Evolutionary conservation across 371 early-diverging fungal genomes (phyloP).

Genomic region (Syncephalastrum racemosum): DNA sequence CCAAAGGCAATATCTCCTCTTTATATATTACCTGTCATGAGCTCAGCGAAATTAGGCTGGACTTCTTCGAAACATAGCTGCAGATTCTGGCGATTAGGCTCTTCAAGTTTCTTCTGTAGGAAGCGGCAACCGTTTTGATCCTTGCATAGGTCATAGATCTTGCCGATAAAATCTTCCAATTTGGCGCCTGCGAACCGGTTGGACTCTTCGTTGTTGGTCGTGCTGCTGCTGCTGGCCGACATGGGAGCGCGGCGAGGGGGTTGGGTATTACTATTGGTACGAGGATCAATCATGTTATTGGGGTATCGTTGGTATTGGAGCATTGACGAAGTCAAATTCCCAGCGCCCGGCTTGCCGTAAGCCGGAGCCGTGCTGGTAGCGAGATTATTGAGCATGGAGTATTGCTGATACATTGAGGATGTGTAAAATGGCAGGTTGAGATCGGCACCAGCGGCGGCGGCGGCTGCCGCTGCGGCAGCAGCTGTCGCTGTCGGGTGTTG

Average conservation of each 20-base stretch:
- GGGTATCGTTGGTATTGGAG: neutral
- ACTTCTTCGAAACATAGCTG: constrained; percentile 75
- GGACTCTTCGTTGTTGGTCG: constrained; percentile 29
- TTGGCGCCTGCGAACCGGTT: constrained; percentile 66
- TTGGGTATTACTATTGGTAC: neutral
- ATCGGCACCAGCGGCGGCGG: constrained; percentile 11
- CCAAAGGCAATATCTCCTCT: neutral
- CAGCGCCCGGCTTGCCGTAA: neutral
- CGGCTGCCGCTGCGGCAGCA: constrained; percentile 12
- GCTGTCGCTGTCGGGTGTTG: constrained; percentile 9
- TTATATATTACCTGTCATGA: constrained; percentile 71
- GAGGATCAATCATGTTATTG: constrained; percentile 5
- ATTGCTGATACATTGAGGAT: constrained; percentile 15
- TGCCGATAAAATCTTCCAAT: constrained; percentile 69
- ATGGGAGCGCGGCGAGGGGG: neutral
- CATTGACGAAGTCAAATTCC: neutral
- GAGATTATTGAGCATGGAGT: constrained; percentile 20
- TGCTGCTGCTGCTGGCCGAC: neutral
- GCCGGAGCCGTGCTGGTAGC: neutral
- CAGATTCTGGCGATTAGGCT: constrained; percentile 59
- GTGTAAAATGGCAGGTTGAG: constrained; percentile 10
- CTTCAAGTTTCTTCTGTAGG: constrained; percentile 84
- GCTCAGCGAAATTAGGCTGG: constrained; percentile 67
- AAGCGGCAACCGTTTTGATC: constrained; percentile 92
- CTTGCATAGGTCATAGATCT: constrained; percentile 77